Evolutionary conservation across 805 yeast genomes (phyloP), one percentile per base, ranked within the genome.

Genomic region (Ogataea sp.): DNA sequence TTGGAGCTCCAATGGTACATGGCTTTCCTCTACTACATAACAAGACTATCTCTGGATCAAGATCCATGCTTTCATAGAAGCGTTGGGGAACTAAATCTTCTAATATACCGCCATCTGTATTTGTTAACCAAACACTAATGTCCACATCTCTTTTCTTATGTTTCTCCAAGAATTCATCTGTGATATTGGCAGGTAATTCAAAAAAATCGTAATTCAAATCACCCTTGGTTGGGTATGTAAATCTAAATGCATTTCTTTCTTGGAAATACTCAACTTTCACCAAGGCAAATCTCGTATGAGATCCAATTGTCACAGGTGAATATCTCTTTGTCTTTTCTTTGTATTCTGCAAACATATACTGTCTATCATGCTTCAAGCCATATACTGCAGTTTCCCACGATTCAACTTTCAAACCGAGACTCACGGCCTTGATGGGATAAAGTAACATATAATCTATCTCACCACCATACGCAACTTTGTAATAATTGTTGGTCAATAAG

Each of bases 381-480:
- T 49, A 53, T n/a, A 40, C 38, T 26, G 45, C 49, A 15, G 55
- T 34, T 15, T 43, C 46, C 62, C 63, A 58, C 32, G 50, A 39
- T 9, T 42, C 43, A 7, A 52, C 56, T 17, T 41, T 43, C 15
- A 55, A 23, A 3, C 61, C 62, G 11, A 36, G 48, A 14, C 52
- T 43, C 6, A 49, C 51, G 3, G 59, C 48, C 35, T 58, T 58
- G 36, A 58, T 53, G 1, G 63, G 63, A 37, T 56, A 58, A 4
- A 58, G 42, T 4, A 52, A 39, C 40, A 57, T 36, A 34, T 48
- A 35, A 21, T 52, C 51, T n/a, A 58, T 42, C 2, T 13, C 26
- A 7, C 61, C 59, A 14, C 56, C 59, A 32, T 47, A 27, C 8
- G 38, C 42, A 4, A 56, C 58, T 11, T 28, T 25, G 3, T 40